Evolutionary conservation across 2,329 filamentous ascomycete species (phyloP), one percentile per base, ranked within the genome.

Genomic region (Fonsecaea monophora): DNA sequence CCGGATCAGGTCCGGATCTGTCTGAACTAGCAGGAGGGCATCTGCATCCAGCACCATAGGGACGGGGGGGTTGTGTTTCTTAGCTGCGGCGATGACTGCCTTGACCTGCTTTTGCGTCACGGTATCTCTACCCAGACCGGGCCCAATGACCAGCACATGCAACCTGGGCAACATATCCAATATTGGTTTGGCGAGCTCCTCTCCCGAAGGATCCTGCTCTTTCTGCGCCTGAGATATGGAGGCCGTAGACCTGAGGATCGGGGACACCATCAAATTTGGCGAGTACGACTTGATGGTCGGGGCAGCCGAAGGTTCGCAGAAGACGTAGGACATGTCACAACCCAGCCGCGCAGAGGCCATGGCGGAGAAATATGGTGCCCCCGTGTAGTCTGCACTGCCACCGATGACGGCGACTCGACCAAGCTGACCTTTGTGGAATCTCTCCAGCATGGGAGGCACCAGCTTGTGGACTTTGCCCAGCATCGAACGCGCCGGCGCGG

Each of bases 211-310:
- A 64, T 90, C 86, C 42, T 75, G 75, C 61, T 83, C 79, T 57
- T 82, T 78, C 30, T 80, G 77, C 61, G 86, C 80, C 72, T 87
- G 84, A 25, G 80, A 75, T 34, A 80, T 75, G n/a, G 77, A 73
- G 72, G 86, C 84, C 54, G 88, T 87, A 79, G 95, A 92, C 35
- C 92, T 91, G 88, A 99, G 94, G 72, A 97, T 87, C 0, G 95
- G 95, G 78, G 98, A 95, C 10, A 99, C 95, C 94, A 99, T 99
- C 34, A 99, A 85, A 78, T 98, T 97, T 2, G 95, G 95, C 21
- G 94, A 97, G 82, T 98, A 99, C 3, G 92, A 92, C 83, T 99
- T 99, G 81, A 99, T 97, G 42, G 97, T 94, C 75, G 83, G 85
- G 55, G 86, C 92, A 2, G 95, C 95, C 62, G 87, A 90, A 9